Percentiles rank a stretch among this genome's conserved stretches.
Conservation (phyloP, 306 rosid species). For the Castanospermum australe region DNA sequence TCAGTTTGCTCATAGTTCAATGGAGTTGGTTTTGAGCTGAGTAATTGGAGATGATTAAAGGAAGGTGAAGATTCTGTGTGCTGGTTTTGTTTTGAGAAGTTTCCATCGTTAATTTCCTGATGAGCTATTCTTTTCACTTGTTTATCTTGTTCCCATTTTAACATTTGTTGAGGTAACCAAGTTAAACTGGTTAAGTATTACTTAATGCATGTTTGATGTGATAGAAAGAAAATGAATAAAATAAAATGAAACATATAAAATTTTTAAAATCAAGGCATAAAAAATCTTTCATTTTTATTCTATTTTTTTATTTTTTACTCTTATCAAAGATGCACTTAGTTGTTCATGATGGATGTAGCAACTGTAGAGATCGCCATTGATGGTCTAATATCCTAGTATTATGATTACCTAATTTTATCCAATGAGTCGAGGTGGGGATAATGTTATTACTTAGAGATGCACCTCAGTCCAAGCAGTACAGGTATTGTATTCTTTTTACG, state of each 20-base stretch:
- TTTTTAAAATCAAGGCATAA: too few species aligned
- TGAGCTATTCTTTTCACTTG: not conserved
- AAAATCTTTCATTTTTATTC: too few species aligned
- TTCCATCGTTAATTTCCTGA: not conserved
- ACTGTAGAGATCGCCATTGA: not conserved
- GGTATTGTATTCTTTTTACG: slow-evolving; percentile 25
- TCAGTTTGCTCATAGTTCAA: too few species aligned
- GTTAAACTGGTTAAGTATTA: slow-evolving; percentile 41
- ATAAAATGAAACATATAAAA: too few species aligned
- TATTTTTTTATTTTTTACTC: too few species aligned
- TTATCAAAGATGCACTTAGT: too few species aligned
- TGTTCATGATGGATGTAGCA: not conserved
- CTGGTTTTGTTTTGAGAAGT: not conserved
- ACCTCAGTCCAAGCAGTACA: slow-evolving; percentile 41
- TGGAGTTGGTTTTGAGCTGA: too few species aligned
- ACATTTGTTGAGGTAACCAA: not conserved
- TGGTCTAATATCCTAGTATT: slow-evolving; percentile 17
- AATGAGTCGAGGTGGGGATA: slow-evolving; percentile 52
- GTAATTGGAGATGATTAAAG: too few species aligned
- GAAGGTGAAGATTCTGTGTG: too few species aligned
- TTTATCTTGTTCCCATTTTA: too few species aligned
- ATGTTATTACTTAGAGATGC: slow-evolving; percentile 41
- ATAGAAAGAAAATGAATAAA: too few species aligned
- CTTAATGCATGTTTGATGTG: too few species aligned
- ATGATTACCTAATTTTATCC: not conserved